phyloP scores from a whole-genome alignment of 345 rosid genomes.

The Gossypium rotundifolium region DNA sequence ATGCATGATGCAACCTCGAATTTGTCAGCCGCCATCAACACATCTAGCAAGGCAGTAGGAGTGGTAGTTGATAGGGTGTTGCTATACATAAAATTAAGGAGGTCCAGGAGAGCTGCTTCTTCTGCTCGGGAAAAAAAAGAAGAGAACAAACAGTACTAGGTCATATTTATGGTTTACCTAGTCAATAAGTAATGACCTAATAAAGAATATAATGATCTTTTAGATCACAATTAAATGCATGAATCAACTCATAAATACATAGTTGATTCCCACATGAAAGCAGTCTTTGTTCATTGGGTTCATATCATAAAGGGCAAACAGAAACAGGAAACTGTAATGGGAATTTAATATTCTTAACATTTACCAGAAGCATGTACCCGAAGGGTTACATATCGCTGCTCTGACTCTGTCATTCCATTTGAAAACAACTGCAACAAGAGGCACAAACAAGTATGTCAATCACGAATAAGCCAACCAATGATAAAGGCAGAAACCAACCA shows the following conservation, averaged over 20 bases:
- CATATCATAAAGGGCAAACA: background rate
- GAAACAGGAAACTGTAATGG: background rate
- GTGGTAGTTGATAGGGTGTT: conserved; percentile 38
- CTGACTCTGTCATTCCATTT: conserved; percentile 72
- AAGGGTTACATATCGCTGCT: conserved; percentile 58
- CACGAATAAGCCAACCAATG: background rate
- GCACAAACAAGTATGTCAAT: background rate
- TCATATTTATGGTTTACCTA: background rate
- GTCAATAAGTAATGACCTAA: background rate
- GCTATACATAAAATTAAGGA: conserved; percentile 69
- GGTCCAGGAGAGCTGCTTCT: conserved; percentile 74
- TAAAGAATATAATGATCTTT: background rate
- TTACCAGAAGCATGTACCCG: conserved; percentile 66
- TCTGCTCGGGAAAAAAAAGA: conserved; percentile 38
- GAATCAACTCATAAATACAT: background rate
- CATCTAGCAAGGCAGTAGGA: conserved; percentile 54
- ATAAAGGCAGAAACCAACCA: conserved; percentile 8
- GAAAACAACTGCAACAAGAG: conserved; percentile 52
- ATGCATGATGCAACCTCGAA: conserved; percentile 83
- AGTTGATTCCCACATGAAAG: background rate
- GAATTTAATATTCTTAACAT: background rate
- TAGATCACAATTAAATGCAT: background rate
- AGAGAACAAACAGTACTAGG: background rate
- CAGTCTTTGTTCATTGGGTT: background rate
- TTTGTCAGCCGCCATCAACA: conserved; percentile 74